Percentiles rank a stretch among this genome's conserved stretches.
Evolutionary conservation across 768 basidiomycete genomes (phyloP).

Genomic region (Lepiota brunneoincarnata): DNA sequence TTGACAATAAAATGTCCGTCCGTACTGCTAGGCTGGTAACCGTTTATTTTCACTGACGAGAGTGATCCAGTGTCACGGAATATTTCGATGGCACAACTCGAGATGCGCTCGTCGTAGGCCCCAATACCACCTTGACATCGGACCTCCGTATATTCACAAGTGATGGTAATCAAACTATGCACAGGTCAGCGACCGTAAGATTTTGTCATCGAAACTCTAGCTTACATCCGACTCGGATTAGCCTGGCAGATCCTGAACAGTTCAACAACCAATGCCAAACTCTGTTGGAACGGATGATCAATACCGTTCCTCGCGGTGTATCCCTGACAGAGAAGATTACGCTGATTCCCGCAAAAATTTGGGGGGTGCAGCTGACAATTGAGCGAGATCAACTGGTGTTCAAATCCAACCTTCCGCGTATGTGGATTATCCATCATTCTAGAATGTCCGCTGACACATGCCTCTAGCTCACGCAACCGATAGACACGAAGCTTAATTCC

Average conservation of each 20-base stretch:
- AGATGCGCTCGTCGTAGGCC: slow-evolving; percentile 31
- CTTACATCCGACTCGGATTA: slow-evolving; percentile 13
- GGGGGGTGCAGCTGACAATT: slow-evolving; percentile 33
- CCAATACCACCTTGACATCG: slow-evolving; percentile 32
- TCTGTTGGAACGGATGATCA: slow-evolving; percentile 43
- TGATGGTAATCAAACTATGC: slow-evolving; percentile 34
- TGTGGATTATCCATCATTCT: slow-evolving; percentile 12
- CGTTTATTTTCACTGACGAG: neutral
- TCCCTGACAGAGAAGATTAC: slow-evolving; percentile 43
- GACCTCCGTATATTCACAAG: slow-evolving; percentile 33
- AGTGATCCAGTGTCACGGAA: slow-evolving; percentile 26
- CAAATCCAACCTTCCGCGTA: slow-evolving; percentile 39
- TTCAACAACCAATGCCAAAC: slow-evolving; percentile 37
- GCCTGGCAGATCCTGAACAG: slow-evolving; percentile 28
- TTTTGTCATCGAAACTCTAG: neutral
- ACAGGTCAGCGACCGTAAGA: slow-evolving; percentile 17
- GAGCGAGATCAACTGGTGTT: slow-evolving; percentile 35
- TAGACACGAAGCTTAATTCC: slow-evolving; percentile 30
- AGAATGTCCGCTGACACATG: neutral
- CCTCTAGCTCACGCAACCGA: slow-evolving; percentile 31
- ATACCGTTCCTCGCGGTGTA: slow-evolving; percentile 44
- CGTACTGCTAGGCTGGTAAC: neutral
- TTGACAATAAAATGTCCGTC: slow-evolving; percentile 40
- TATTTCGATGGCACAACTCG: slow-evolving; percentile 33
- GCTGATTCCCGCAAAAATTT: slow-evolving; percentile 40